A percentile compares a stretch with the other conserved stretches of the same genome.
Evolutionary conservation across 176 grass and related monocot genomes (phyloP).

Genomic region (Carex myosuroides): DNA sequence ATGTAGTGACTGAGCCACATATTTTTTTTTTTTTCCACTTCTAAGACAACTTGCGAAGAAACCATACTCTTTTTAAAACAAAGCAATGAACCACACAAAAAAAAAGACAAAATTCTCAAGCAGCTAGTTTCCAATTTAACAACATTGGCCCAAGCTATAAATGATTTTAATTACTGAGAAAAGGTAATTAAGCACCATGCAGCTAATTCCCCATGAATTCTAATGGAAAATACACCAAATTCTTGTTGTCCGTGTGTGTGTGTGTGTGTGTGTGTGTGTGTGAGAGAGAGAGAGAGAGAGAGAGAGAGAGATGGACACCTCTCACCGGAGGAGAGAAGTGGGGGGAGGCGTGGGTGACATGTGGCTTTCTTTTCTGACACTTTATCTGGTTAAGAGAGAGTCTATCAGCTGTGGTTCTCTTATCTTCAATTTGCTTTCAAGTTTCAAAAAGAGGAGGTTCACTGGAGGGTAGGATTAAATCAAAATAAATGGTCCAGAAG

Average conservation of each 20-base stretch:
- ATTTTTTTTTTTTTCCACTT: background rate
- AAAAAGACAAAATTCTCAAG: background rate
- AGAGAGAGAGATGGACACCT: background rate
- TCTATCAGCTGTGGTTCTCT: background rate
- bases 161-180: background rate
- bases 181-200: background rate
- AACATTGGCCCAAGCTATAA: background rate
- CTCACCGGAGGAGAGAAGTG: background rate
- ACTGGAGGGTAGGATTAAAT: background rate
- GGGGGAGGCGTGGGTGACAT: background rate
- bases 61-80: background rate
- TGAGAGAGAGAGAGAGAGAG: background rate
- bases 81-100: background rate
- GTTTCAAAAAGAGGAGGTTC: background rate
- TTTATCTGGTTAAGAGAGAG: conserved; percentile 5
- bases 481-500: background rate
- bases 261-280: background rate
- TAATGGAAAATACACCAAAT: background rate
- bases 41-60: background rate
- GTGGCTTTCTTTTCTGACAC: background rate
- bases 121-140: background rate
- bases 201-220: background rate
- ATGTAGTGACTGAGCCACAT: background rate
- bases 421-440: conserved; percentile 4
- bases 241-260: background rate